A percentile compares a stretch with the other conserved stretches of the same genome.
Evolutionary conservation across 1,139 yeast genomes (phyloP).

Genomic region (Oligophagozyma castellii): DNA sequence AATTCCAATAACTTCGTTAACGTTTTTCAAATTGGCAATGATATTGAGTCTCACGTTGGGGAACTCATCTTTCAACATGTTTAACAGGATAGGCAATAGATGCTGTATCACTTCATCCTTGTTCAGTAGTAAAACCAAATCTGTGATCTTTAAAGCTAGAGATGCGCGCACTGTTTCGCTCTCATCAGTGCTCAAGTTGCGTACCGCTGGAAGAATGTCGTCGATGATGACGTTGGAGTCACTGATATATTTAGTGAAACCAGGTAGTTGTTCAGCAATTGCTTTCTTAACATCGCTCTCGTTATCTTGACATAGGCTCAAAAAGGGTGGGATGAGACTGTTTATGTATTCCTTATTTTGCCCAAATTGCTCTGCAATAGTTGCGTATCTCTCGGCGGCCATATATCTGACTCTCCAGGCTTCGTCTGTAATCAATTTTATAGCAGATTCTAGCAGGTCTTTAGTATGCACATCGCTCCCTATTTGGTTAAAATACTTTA

Average conservation of each 20-base stretch:
- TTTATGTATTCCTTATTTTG: constrained; percentile 35
- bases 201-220: constrained; percentile 73
- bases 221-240: constrained; percentile 38
- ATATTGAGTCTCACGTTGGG: constrained; percentile 94
- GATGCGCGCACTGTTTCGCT: constrained; percentile 91
- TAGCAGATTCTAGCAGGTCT: constrained; percentile 46
- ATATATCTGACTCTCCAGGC: constrained; percentile 98
- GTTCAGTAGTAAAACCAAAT: constrained; percentile 75
- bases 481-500: constrained; percentile 46
- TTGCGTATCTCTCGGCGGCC: constrained; percentile 85
- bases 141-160: constrained; percentile 76
- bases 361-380: constrained; percentile 54
- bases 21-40: constrained; percentile 80
- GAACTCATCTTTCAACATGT: constrained; percentile 91
- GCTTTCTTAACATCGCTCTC: constrained; percentile 97
- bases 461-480: constrained; percentile 45
- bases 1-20: constrained; percentile 89
- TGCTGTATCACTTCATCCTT: constrained; percentile 74
- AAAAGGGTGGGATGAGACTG: constrained; percentile 42
- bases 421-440: constrained; percentile 69
- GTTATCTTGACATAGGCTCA: constrained; percentile 71
- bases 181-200: constrained; percentile 75
- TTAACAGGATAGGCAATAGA: constrained; percentile 75
- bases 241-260: constrained; percentile 46
- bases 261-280: constrained; percentile 82